Base-by-base conservation (phyloP, 2,329 filamentous ascomycete genomes). In the Pyrenophora teres region DNA sequence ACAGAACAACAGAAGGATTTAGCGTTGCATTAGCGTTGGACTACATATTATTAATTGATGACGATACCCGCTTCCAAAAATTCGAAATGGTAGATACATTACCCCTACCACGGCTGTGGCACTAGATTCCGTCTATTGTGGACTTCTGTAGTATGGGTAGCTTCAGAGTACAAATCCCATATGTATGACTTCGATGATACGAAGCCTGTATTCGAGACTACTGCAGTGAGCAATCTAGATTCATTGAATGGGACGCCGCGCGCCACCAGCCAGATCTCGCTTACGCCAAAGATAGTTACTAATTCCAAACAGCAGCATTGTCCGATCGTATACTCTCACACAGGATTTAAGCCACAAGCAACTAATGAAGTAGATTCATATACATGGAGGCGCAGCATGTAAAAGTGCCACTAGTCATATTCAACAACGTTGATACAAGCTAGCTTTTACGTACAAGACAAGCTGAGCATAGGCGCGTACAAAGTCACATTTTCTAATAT, bases 31-130 rank as follows among this genome's bases (percentile, higher is more conserved):
- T 25, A 52, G 40, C 48, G 37, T 44, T 44, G 57, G 53, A 53
- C 54, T 57, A 53, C 47, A 38, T 27, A 44, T 35, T 49, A 37
- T 40, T 35, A 33, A 30, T 46, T 56, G 19, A 45, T 41, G 49
- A 65, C 46, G 55, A 62, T 64, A 64, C 58, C 62, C 58, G 60
- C 43, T 53, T 42, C 40, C 38, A 44, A 25, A 33, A 31, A 46
- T 23, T 39, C 36, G 16, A 45, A 53, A 19, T 27, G 5, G n/a
- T 42, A 53, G 30, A 52, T 18, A 27, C 30, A 48, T 52, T 52
- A 33, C 30, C 23, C 35, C 31, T 25, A 12, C 27, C 30, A 25
- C 16, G 27, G 15, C 32, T 27, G 30, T 27, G 30, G 40, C 33
- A 18, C 16, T 41, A 8, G 7, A 16, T 21, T 16, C 7, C 1